These are phyloP conservation scores for Plenodomus lindquistii DNA, from an alignment of 2,329 filamentous ascomycete species.

Conservation along the genomic window DNA sequence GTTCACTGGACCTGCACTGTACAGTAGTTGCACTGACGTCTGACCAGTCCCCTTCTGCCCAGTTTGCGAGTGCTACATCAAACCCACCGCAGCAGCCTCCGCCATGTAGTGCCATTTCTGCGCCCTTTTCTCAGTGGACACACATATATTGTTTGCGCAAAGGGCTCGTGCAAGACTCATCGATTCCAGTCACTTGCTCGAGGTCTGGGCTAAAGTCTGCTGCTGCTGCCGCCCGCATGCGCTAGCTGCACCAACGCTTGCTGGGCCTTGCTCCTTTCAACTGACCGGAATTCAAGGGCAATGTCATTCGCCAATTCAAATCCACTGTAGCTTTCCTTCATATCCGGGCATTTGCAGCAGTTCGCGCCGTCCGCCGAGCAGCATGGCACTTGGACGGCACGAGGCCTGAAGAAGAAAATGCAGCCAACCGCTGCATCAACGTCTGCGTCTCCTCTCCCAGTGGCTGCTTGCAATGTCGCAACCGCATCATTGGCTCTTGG, in stretches of 20 bases:
- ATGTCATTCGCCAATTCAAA: conserved; percentile 26
- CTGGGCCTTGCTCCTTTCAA: conserved; percentile 28
- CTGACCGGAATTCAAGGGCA: conserved; percentile 35
- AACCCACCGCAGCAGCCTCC: background rate
- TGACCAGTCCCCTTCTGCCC: background rate
- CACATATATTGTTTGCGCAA: conserved; percentile 5
- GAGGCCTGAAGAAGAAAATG: background rate
- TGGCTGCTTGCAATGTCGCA: too few relatives aligned
- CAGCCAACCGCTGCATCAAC: background rate
- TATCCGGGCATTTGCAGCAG: conserved; percentile 20
- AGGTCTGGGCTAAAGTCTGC: conserved; percentile 16
- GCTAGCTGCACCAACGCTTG: conserved; percentile 25
- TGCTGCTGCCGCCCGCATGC: conserved; percentile 21
- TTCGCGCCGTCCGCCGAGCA: conserved; percentile 31
- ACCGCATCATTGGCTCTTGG: background rate
- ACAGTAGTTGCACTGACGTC: conserved; percentile 6
- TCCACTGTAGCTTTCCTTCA: conserved; percentile 5
- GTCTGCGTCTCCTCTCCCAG: background rate
- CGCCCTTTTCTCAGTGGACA: conserved; percentile 2
- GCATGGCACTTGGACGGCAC: conserved; percentile 14
- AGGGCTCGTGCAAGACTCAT: conserved; percentile 25
- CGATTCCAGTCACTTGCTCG: conserved; percentile 10
- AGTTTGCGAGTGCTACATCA: background rate
- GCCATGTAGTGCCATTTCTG: conserved; percentile 1
- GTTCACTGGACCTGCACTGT: conserved; percentile 2